phyloP scores from a whole-genome alignment of 1,139 yeast species.

The Taiozyma sp. region DNA sequence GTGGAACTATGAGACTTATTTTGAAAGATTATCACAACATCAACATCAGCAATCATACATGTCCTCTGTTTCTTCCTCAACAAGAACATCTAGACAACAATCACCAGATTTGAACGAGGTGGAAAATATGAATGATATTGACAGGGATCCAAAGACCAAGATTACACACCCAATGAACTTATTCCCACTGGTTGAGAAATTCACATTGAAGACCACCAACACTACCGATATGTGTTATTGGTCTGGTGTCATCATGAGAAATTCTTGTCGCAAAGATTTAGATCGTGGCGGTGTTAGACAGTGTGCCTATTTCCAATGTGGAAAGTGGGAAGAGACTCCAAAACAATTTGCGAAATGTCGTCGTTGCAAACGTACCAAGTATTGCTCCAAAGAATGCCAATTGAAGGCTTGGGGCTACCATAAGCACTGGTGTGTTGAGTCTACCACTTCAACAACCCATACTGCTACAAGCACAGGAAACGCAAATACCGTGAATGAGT shows the following conservation, averaged over 20 bases:
- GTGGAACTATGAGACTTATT: conserved; percentile 59
- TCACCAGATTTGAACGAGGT: background rate
- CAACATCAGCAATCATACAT: background rate
- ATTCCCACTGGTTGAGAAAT: conserved; percentile 88
- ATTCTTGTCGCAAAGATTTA: conserved; percentile 90
- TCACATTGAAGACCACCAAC: conserved; percentile 64
- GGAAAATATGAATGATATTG: background rate
- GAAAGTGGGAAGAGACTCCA: conserved; percentile 91
- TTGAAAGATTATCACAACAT: conserved; percentile 15
- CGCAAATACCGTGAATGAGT: background rate
- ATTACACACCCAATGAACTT: conserved; percentile 46
- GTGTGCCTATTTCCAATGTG: conserved; percentile 91
- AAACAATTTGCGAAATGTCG: conserved; percentile 93
- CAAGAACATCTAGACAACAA: background rate
- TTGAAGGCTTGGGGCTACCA: conserved; percentile 89
- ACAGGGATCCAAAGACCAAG: background rate
- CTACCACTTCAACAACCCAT: conserved; percentile 10
- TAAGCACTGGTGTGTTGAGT: conserved; percentile 84
- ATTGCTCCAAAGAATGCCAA: conserved; percentile 91
- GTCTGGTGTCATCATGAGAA: conserved; percentile 96
- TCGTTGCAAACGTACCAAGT: conserved; percentile 89
- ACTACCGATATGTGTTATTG: conserved; percentile 83
- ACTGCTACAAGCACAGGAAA: background rate
- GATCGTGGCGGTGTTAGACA: conserved; percentile 85
- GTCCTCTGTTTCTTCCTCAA: background rate